These are phyloP conservation scores for Podospora comata DNA, from an alignment of 495 filamentous ascomycete species.

Conservation along the genomic window DNA sequence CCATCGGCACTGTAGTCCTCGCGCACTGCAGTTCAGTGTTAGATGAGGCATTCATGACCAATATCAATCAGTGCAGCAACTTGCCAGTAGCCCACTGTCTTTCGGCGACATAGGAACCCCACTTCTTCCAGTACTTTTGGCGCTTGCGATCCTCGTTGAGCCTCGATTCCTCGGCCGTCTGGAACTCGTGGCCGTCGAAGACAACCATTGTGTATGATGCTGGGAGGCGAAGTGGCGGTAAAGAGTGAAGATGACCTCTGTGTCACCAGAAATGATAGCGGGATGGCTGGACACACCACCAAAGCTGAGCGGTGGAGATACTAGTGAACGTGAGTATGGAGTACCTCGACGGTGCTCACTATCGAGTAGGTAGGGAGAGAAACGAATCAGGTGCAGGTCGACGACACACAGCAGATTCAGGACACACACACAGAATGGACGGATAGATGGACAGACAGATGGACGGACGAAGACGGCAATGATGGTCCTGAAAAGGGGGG, in stretches of 20 bases:
- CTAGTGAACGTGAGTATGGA: not conserved
- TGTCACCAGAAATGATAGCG: not conserved
- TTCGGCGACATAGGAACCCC: constrained; percentile 75
- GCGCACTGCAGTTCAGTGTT: constrained; percentile 58
- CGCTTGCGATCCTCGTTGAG: constrained; percentile 80
- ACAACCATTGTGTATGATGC: constrained; percentile 65
- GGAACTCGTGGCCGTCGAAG: constrained; percentile 77
- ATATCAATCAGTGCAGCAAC: constrained; percentile 22
- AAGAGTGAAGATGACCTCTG: not conserved
- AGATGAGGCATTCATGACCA: not conserved
- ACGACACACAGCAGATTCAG: constrained; percentile 2
- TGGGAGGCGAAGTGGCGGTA: constrained; percentile 7
- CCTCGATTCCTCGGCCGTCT: constrained; percentile 82
- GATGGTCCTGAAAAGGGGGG: not conserved
- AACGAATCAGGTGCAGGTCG: not conserved
- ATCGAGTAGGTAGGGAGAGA: not conserved
- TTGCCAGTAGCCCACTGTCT: constrained; percentile 87
- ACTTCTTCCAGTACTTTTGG: constrained; percentile 89
- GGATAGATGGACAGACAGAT: not conserved
- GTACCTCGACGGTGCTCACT: not conserved
- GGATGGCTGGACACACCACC: not conserved
- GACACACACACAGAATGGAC: not conserved
- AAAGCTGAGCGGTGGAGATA: not conserved
- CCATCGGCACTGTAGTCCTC: constrained; percentile 88
- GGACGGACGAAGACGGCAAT: constrained; percentile 7